Base-by-base conservation (phyloP, 208 protist genomes). In the Leptomonas pyrrhocoris region DNA sequence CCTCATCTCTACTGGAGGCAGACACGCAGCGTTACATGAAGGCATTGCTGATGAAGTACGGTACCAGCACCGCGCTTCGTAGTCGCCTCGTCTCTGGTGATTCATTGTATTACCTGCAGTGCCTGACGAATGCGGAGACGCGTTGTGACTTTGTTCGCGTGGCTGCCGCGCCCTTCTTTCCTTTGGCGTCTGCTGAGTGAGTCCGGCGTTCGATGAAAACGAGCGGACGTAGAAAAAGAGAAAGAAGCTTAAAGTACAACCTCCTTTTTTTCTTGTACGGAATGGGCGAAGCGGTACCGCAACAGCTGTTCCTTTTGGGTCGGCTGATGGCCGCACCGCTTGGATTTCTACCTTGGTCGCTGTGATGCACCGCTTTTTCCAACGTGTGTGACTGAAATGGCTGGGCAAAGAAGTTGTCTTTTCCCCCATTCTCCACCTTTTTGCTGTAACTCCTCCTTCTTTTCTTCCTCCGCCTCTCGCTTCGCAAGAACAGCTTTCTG, bases 61-160 rank as follows among this genome's bases (percentile, higher is more conserved):
- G 70, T 0, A 43, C 74, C 18, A 92, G 68, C 55, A 49, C 66
- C 42, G 69, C 69, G 3, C 63, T 89, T 30, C 84, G 88, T 8
- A 43, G 54, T 28, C 79, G 73, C 27, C 55, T 96, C 5, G 43
- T 50, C 21, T 85, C 80, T 6, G 74, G 67, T 18, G 63, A 73
- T 16, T 78, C 77, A 5, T 58, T 96, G 25, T 79, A 88, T 40
- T 93, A 82, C 61, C 74, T 96, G 23, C 79, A 88, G 65, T 94
- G 88, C 72, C 77, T 96, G 28, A 92, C 79, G 2, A 81, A 91
- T 28, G 81, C 69, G 18, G 69, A 60, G 0, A 77, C 58, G 1
- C 84, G 86, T 11, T 64, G 67, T 0, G 86, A 93, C 57, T 93
- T 96, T 77, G 55, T 96, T 11, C 77, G 58, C 15, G 68, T 85